Evolutionary conservation across 1,284 basidiomycete species (phyloP).

Genomic region (Afroboletus lepidellus): DNA sequence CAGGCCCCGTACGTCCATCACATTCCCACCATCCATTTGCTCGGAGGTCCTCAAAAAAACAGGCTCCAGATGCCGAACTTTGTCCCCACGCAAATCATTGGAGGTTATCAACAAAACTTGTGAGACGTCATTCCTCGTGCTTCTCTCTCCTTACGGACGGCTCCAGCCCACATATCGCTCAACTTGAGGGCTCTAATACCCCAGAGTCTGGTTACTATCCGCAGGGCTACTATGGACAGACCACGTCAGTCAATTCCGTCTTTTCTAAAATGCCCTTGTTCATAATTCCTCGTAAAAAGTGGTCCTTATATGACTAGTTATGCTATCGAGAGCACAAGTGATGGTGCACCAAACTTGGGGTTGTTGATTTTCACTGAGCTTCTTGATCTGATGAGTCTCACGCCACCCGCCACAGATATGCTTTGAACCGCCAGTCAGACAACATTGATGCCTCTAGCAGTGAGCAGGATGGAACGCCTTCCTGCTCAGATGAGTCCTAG

Average conservation of each 20-base stretch:
- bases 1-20: constrained; percentile 17
- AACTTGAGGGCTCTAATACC: constrained; percentile 2
- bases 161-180: constrained; percentile 11
- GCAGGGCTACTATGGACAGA: constrained; percentile 8
- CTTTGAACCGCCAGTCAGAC: constrained; percentile 1
- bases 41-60: background rate
- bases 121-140: constrained; percentile 8
- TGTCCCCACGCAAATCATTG: constrained; percentile 1
- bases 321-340: background rate
- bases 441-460: background rate
- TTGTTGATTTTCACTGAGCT: constrained; percentile 15
- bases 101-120: constrained; percentile 14
- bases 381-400: constrained; percentile 19
- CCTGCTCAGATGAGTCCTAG: constrained; percentile 13
- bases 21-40: background rate
- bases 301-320: constrained; percentile 11
- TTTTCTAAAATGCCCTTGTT: background rate
- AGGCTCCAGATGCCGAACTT: constrained; percentile 11
- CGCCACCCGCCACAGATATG: constrained; percentile 15
- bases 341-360: constrained; percentile 12
- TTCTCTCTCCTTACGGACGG: background rate
- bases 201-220: constrained; percentile 2
- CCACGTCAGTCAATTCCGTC: constrained; percentile 14
- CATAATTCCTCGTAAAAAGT: constrained; percentile 9
- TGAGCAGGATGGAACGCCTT: constrained; percentile 6